phyloP scores from a whole-genome alignment of 257 asterid species.

The Handroanthus guayacan region DNA sequence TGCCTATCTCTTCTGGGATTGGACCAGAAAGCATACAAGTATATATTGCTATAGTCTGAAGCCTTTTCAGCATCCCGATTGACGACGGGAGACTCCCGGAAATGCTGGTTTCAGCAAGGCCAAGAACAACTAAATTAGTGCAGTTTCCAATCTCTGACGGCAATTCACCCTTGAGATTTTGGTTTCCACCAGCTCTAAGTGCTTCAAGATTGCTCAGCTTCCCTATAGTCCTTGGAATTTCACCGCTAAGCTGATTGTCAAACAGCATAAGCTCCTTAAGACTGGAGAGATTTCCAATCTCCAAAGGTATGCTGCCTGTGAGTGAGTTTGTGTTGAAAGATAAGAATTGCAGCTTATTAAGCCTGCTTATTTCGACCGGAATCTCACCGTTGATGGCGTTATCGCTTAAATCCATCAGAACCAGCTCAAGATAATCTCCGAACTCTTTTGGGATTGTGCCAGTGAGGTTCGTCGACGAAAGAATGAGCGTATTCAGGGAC shows the following conservation, averaged over 20 bases:
- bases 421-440: conserved; percentile 65
- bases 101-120: conserved; percentile 87
- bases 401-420: conserved; percentile 66
- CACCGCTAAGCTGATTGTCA: conserved; percentile 86
- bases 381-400: conserved; percentile 77
- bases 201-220: conserved; percentile 62
- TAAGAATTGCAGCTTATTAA: conserved; percentile 57
- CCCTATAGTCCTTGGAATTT: conserved; percentile 73
- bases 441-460: conserved; percentile 80
- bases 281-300: conserved; percentile 64
- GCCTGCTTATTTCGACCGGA: conserved; percentile 70
- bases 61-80: conserved; percentile 72
- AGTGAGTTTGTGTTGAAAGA: conserved; percentile 64
- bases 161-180: conserved; percentile 72
- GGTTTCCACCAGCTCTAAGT: conserved; percentile 91
- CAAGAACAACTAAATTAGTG: conserved; percentile 60
- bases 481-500: conserved; percentile 60
- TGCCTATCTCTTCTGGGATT: conserved; percentile 87
- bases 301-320: conserved; percentile 67
- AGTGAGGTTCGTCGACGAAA: conserved; percentile 79
- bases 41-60: conserved; percentile 82
- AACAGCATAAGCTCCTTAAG: conserved; percentile 63
- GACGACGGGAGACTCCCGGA: conserved; percentile 78
- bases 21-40: conserved; percentile 79
- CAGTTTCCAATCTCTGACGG: conserved; percentile 91